Evolutionary conservation across 1,284 basidiomycete genomes (phyloP).

Genomic region (Exobasidium cylindrosporum): DNA sequence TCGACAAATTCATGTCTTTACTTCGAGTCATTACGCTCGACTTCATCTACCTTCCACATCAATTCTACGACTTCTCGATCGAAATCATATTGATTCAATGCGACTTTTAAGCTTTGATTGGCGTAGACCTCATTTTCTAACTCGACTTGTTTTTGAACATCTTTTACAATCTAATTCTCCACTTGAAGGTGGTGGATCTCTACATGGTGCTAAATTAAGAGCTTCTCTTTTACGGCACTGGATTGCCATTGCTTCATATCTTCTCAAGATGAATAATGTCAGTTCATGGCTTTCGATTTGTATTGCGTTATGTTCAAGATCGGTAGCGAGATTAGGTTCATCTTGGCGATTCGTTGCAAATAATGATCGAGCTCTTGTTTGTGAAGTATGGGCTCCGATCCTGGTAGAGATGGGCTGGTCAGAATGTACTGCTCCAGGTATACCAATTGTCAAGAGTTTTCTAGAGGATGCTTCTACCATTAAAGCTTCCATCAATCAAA

Average conservation of each 20-base stretch:
- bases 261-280: slow-evolving; percentile 35
- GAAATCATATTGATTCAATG: background rate
- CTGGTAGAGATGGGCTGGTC: slow-evolving; percentile 46
- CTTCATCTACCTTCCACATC: slow-evolving; percentile 15
- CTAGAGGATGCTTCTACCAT: background rate
- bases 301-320: slow-evolving; percentile 49
- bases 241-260: slow-evolving; percentile 44
- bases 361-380: slow-evolving; percentile 35
- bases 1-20: slow-evolving; percentile 49
- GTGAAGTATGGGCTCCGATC: slow-evolving; percentile 37
- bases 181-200: background rate
- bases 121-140: slow-evolving; percentile 42
- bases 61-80: background rate
- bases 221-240: slow-evolving; percentile 49
- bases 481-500: slow-evolving; percentile 1
- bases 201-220: slow-evolving; percentile 26
- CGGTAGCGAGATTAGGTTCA: slow-evolving; percentile 42
- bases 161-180: slow-evolving; percentile 21
- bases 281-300: slow-evolving; percentile 49
- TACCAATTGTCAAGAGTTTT: background rate
- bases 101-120: slow-evolving; percentile 45
- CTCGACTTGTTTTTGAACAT: slow-evolving; percentile 41
- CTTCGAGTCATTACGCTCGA: slow-evolving; percentile 29
- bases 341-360: slow-evolving; percentile 47
- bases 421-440: slow-evolving; percentile 23